These are phyloP conservation scores for Avena eriantha DNA, from an alignment of 176 grass and related monocot genomes.

Conservation along the genomic window DNA sequence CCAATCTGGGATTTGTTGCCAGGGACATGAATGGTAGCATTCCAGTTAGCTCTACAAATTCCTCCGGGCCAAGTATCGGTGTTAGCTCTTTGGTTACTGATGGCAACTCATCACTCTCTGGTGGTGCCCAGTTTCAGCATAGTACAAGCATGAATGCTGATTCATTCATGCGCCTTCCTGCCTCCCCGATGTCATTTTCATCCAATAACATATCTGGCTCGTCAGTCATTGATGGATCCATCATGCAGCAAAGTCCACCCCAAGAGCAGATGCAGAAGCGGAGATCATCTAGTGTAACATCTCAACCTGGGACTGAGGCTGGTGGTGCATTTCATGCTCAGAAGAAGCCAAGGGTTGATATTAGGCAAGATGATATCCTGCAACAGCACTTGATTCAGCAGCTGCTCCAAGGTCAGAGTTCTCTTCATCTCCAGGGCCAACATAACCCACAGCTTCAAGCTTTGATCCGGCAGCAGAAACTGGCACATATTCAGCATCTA, in stretches of 20 bases:
- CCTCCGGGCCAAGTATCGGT: slow-evolving; percentile 80
- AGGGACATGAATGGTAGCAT: slow-evolving; percentile 63
- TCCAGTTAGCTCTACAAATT: slow-evolving; percentile 67
- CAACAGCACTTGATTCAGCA: slow-evolving; percentile 82
- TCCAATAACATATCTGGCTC: slow-evolving; percentile 96
- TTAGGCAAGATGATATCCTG: slow-evolving; percentile 69
- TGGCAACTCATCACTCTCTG: slow-evolving; percentile 82
- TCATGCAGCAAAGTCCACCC: slow-evolving; percentile 77
- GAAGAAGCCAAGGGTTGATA: slow-evolving; percentile 82
- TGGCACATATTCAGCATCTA: slow-evolving; percentile 70
- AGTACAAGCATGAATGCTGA: slow-evolving; percentile 91
- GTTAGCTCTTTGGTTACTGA: slow-evolving; percentile 92
- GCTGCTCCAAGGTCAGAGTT: slow-evolving; percentile 62
- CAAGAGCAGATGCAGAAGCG: slow-evolving; percentile 79
- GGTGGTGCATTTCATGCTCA: slow-evolving; percentile 55
- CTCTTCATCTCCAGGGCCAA: slow-evolving; percentile 63
- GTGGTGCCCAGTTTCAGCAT: slow-evolving; percentile 81
- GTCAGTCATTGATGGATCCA: slow-evolving; percentile 90
- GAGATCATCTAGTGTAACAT: slow-evolving; percentile 83
- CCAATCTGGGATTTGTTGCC: slow-evolving; percentile 56
- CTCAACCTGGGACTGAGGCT: slow-evolving; percentile 58
- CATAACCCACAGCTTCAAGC: slow-evolving; percentile 83
- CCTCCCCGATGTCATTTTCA: slow-evolving; percentile 98
- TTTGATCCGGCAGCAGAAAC: slow-evolving; percentile 77
- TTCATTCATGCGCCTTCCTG: slow-evolving; percentile 87